Evolutionary conservation across 257 asterid genomes (phyloP).

Genomic region (Plantago ovata): DNA sequence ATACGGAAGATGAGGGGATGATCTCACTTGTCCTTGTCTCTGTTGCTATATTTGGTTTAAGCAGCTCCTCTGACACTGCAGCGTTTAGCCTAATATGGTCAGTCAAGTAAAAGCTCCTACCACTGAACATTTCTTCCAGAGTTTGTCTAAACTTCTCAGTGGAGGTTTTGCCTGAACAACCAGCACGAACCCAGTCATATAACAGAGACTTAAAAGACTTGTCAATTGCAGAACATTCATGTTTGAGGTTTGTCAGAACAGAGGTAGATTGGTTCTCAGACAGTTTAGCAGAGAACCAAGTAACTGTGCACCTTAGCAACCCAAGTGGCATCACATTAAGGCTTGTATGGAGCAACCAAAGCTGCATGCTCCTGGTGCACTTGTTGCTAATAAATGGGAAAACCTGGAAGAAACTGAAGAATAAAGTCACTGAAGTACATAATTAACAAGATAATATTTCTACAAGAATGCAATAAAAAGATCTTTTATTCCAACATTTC

Average conservation of each 20-base stretch:
- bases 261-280: constrained; percentile 49
- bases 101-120: constrained; percentile 50
- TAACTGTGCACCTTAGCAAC: constrained; percentile 51
- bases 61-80: constrained; percentile 19
- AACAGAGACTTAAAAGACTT: constrained; percentile 46
- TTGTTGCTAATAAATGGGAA: constrained; percentile 46
- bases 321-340: constrained; percentile 82
- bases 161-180: constrained; percentile 74
- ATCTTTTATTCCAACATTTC: neutral
- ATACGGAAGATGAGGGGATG: constrained; percentile 37
- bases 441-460: constrained; percentile 3
- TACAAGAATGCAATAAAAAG: neutral
- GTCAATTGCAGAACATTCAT: constrained; percentile 37
- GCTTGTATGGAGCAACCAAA: constrained; percentile 60
- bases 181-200: constrained; percentile 56
- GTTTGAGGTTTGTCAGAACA: constrained; percentile 43
- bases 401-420: constrained; percentile 57
- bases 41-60: constrained; percentile 23
- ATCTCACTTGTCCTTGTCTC: constrained; percentile 18
- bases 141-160: constrained; percentile 45
- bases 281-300: constrained; percentile 72
- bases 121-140: constrained; percentile 48
- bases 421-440: constrained; percentile 37
- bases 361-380: constrained; percentile 57
- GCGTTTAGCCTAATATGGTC: constrained; percentile 36